phyloP scores from a whole-genome alignment of 2,329 filamentous ascomycete genomes.

The Botrytis pseudocinerea region DNA sequence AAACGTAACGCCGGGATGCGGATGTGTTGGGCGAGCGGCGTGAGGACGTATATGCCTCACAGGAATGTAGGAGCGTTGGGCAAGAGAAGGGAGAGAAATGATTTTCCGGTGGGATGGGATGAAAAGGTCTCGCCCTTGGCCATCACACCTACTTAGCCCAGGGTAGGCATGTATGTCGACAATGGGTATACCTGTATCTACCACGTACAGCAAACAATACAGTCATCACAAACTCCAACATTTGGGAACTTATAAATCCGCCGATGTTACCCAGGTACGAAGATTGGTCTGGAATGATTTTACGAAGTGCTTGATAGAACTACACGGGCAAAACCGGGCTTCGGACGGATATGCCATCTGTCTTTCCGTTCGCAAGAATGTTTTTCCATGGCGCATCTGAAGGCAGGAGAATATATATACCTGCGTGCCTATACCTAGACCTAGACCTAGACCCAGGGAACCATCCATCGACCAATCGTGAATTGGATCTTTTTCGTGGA shows the following conservation, averaged over 20 bases:
- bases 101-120: constrained; percentile 30
- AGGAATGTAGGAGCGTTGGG: neutral
- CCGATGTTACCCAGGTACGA: neutral
- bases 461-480: neutral
- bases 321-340: constrained; percentile 8
- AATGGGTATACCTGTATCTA: neutral
- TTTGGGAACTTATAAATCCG: neutral
- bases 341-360: constrained; percentile 18
- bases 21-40: neutral
- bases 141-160: neutral
- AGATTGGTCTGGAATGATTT: neutral
- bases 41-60: rapidly evolving
- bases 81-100: constrained; percentile 25
- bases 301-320: neutral
- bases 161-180: no score
- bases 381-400: constrained; percentile 13
- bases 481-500: neutral
- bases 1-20: neutral
- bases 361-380: constrained; percentile 16
- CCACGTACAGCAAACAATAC: neutral
- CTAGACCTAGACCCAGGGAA: neutral
- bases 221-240: neutral
- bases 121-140: neutral
- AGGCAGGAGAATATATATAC: neutral
- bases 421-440: neutral